Conservation (phyloP, 2,329 filamentous ascomycete species). For the Akanthomyces lecanii region DNA sequence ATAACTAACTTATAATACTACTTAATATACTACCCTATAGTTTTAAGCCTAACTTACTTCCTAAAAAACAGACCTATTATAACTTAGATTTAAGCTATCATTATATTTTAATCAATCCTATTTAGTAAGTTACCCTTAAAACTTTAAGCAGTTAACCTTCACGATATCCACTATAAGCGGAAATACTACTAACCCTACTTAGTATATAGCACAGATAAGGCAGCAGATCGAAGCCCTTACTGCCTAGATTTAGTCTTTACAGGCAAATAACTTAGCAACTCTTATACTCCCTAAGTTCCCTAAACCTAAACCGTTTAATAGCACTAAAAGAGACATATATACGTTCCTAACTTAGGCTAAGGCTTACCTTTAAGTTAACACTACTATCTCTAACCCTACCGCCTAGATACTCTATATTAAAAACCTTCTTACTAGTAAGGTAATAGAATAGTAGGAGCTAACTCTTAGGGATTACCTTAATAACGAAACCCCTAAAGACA, state of each 20-base stretch:
- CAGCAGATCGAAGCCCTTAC: neutral
- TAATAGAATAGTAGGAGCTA: neutral
- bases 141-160: neutral
- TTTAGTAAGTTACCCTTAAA: neutral
- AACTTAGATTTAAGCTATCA: neutral
- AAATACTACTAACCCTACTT: neutral
- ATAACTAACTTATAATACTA: no score
- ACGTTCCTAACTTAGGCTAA: neutral
- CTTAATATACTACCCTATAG: no score
- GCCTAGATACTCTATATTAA: neutral
- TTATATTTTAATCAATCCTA: neutral
- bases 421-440: neutral
- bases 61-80: no score
- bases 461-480: neutral
- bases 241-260: neutral
- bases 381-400: neutral
- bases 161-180: neutral
- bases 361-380: neutral
- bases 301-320: neutral
- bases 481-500: neutral
- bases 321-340: neutral
- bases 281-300: neutral
- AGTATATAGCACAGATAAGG: neutral
- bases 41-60: no score
- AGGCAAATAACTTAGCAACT: neutral